Percentiles rank a stretch among this genome's conserved stretches.
Evolutionary conservation across 345 rosid genomes (phyloP).

Genomic region (Microcos paniculata): DNA sequence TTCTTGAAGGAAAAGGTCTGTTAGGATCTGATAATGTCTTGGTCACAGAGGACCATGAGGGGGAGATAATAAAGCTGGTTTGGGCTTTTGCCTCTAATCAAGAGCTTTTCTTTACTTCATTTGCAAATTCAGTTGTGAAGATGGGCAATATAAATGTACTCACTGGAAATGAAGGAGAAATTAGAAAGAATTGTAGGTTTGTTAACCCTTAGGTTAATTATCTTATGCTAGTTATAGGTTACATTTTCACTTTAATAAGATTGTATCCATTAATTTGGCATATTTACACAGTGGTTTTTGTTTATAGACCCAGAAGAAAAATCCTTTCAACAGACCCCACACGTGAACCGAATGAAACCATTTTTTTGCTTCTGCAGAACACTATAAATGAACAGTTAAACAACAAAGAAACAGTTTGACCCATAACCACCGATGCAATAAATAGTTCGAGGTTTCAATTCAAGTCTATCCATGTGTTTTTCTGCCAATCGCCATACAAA

Average conservation of each 20-base stretch:
- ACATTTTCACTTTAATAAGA: neutral
- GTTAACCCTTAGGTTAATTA: constrained; percentile 31
- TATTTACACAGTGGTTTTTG: too few species aligned
- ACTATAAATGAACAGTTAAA: too few species aligned
- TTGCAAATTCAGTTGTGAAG: constrained; percentile 57
- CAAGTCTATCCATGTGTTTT: too few species aligned
- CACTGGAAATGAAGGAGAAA: constrained; percentile 47
- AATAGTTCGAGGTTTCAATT: too few species aligned
- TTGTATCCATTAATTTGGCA: neutral
- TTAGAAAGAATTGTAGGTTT: constrained; percentile 63
- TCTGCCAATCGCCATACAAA: neutral
- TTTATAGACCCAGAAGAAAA: too few species aligned
- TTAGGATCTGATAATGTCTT: constrained; percentile 61
- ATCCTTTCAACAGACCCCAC: too few species aligned
- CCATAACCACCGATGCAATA: too few species aligned
- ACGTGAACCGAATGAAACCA: too few species aligned
- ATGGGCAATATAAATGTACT: constrained; percentile 71
- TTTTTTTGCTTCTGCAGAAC: too few species aligned
- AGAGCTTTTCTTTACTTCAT: constrained; percentile 48
- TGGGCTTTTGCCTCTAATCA: constrained; percentile 57
- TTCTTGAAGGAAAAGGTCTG: constrained; percentile 62
- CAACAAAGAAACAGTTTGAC: neutral
- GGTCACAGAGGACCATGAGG: constrained; percentile 42
- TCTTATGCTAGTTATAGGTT: neutral
- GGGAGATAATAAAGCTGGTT: constrained; percentile 42